A percentile compares a stretch with the other conserved stretches of the same genome.
These are phyloP conservation scores for Tinospora cordifolia DNA, from an alignment of 164 flowering plant genomes.

Conservation along the genomic window DNA sequence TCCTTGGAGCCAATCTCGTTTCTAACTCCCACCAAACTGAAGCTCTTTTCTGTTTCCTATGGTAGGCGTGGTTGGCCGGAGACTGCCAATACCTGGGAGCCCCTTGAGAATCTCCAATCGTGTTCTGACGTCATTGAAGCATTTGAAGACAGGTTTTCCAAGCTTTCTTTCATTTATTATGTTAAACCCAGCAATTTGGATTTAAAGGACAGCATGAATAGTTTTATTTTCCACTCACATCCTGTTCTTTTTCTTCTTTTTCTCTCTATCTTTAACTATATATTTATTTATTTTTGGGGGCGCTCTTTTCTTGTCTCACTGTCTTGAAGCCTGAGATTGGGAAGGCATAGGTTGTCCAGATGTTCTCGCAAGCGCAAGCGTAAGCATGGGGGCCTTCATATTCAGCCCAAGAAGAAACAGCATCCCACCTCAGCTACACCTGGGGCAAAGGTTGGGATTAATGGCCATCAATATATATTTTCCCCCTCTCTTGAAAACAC, in stretches of 20 bases:
- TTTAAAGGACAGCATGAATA: not conserved
- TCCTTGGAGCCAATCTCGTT: not conserved
- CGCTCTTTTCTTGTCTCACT: too few relatives aligned
- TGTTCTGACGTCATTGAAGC: conserved; percentile 78
- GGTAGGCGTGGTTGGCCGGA: conserved; percentile 99
- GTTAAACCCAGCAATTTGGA: not conserved
- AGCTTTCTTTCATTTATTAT: not conserved
- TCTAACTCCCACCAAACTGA: not conserved
- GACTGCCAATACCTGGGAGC: conserved; percentile 96
- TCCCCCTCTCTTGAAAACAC: conserved; percentile 20
- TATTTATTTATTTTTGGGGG: too few relatives aligned
- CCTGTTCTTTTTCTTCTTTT: not conserved
- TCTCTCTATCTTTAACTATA: not conserved
- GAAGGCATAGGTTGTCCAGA: conserved; percentile 26
- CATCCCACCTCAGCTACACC: conserved; percentile 10
- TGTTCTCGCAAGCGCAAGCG: conserved; percentile 56
- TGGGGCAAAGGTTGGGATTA: conserved; percentile 12
- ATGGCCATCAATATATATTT: conserved; percentile 17
- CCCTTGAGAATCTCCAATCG: conserved; percentile 62
- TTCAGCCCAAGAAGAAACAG: conserved; percentile 63
- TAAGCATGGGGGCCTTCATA: conserved; percentile 34
- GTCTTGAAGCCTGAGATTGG: conserved; percentile 35
- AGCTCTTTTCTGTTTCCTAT: not conserved
- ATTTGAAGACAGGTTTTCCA: conserved; percentile 59
- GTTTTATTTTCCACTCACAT: not conserved